A percentile compares a stretch with the other conserved stretches of the same genome.
Conservation (phyloP, 2,329 filamentous ascomycete species). For the Nothophaeocryptopus gaeumannii region DNA sequence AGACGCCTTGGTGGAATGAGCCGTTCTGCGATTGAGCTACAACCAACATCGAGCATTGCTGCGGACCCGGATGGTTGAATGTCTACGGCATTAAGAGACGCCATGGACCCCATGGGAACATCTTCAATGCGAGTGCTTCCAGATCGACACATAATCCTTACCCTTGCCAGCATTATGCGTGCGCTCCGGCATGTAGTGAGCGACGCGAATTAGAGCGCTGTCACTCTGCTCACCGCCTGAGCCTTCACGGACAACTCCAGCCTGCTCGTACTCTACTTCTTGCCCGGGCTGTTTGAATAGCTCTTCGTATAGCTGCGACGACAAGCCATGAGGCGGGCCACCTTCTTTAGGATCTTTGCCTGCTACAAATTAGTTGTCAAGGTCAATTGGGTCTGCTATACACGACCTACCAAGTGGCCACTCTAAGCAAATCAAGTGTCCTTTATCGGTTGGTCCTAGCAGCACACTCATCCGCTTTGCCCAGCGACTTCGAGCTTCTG, state of each 20-base stretch:
- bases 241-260: conserved; percentile 46
- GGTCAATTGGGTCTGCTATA: too few species aligned
- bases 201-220: conserved; percentile 44
- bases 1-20: conserved; percentile 19
- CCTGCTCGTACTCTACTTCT: conserved; percentile 59
- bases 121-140: conserved; percentile 37
- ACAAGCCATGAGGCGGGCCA: conserved; percentile 72
- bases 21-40: conserved; percentile 13
- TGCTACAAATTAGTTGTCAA: too few species aligned
- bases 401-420: conserved; percentile 59
- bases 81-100: too few species aligned
- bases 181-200: conserved; percentile 55
- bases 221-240: conserved; percentile 43
- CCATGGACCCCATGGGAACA: too few species aligned
- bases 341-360: conserved; percentile 61
- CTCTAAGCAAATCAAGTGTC: conserved; percentile 65
- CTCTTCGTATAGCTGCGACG: conserved; percentile 66
- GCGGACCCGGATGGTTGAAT: too few species aligned
- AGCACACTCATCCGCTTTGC: conserved; percentile 55
- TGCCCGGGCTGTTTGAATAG: conserved; percentile 69
- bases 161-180: conserved; percentile 57
- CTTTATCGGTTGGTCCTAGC: conserved; percentile 44
- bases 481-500: conserved; percentile 56
- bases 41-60: too few species aligned
- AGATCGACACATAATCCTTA: conserved; percentile 50